Evolutionary conservation across 345 rosid genomes (phyloP), one percentile per base, ranked within the genome.

Genomic region (Angophora floribunda): DNA sequence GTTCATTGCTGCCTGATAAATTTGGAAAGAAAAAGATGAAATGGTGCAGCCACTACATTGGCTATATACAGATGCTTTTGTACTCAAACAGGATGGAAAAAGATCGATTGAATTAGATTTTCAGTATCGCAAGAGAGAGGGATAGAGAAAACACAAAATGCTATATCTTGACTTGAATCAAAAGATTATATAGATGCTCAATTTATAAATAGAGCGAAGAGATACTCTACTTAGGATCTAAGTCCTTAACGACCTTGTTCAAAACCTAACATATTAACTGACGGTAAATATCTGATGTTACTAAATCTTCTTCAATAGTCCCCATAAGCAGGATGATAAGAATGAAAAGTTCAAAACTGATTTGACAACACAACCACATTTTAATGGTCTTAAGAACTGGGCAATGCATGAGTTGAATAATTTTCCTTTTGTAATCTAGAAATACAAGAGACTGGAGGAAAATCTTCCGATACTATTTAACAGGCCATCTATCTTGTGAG

Each of bases 1-100:
- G 90, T 89, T 94, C 98, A 98, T 96, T 87, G 99, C 98, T 85
- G 99, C 99, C 99, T 98, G 93, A 87, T 89, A 87, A 45, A 51
- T 63, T 51, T 65, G 30, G 78, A 65, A 65, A 65, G 78, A 65
- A n/a, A 41, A 65, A 30, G 22, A 30, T 65, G 78, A 65, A 65
- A 65, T 65, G 78, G 78, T 15, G 78, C 78, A 65, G 44, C 78
- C 78, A 65, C 44, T 2, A 6, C 78, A 15, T 65, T 30, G 30
- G 78, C 78, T 36, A 65, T 9, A 65, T 65, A 65, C 21, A 65
- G 78, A 65, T 65, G 21, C 44, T 65, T 65, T 30, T 36, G 78
- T 65, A 15, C 44, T 30, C 78, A 65, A 30, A 30, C 19, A 2
- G 36, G 44, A 65, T 65, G 9, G 9, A 65, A 65, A 65, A 15